Base-by-base conservation (phyloP, 1,284 basidiomycete species). In the Cutaneotrichosporon cutaneum region DNA sequence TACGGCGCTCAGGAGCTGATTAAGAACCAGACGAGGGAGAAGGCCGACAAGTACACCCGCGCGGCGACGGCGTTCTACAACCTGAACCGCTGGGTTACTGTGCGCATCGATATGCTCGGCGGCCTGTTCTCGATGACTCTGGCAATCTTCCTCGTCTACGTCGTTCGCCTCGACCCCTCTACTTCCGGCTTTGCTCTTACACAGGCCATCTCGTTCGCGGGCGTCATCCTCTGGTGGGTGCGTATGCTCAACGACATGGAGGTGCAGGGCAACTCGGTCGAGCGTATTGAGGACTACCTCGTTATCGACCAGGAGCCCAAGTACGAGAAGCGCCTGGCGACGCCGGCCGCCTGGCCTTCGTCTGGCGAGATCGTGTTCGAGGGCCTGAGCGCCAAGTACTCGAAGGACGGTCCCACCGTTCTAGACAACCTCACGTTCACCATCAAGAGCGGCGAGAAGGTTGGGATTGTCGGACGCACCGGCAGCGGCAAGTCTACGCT, bases 261-360 rank as follows among this genome's bases (percentile, higher is more conserved):
- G 63, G 80, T 81, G 4, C 70, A 75, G 58, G 80, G 79, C 51
- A 80, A 80, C 67, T 75, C 77, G 13, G 81, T 92, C 64, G 89
- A 92, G 69, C 85, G 90, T 32, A 87, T 92, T 58, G 84, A 88
- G 69, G 84, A 84, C 30, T 91, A 90, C 71, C 75, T 89, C 51
- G 75, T 81, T 14, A 88, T 90, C 60, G 88, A 89, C 59, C 88
- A 90, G 72, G 90, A 91, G 72, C 84, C 84, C 1, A 80, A 82
- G 58, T 70, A 83, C 1, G 82, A 81, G 0, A 72, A 79, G 26
- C 71, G 74, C 14, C 85, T 85, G 8, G 78, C 82, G 48, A 89
- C 89, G 32, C 88, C 90, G 3, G 89, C 89, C 0, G 85, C 88
- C 63, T 91, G 90, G 89, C 90, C 90, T 0, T 83, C 87, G 0